phyloP scores from a whole-genome alignment of 768 basidiomycete species.

The Pulveroboletus sp. region DNA sequence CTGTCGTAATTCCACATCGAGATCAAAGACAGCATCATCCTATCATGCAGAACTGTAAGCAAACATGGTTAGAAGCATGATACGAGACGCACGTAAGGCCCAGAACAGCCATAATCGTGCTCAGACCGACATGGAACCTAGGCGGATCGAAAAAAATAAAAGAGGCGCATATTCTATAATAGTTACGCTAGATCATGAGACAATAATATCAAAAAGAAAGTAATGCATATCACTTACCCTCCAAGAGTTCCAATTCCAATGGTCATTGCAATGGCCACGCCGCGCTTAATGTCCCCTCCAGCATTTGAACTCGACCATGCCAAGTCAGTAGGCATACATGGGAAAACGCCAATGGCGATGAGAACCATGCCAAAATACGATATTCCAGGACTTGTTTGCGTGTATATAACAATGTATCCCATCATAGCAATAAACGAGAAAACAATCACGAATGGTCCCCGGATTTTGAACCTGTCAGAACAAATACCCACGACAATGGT shows the following conservation, averaged over 20 bases:
- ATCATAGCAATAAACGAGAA: slow-evolving; percentile 38
- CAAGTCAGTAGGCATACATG: slow-evolving; percentile 41
- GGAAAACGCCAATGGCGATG: slow-evolving; percentile 47
- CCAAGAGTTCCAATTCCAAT: slow-evolving; percentile 55
- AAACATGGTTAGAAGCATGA: slow-evolving; percentile 12
- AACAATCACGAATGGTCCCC: slow-evolving; percentile 49
- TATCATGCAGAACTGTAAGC: slow-evolving; percentile 26
- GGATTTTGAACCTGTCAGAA: slow-evolving; percentile 39
- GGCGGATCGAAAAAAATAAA: slow-evolving; percentile 41
- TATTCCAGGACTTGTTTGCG: slow-evolving; percentile 12
- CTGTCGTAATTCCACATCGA: slow-evolving; percentile 45
- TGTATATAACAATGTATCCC: slow-evolving; percentile 48
- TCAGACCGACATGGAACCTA: slow-evolving; percentile 34
- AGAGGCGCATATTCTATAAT: slow-evolving; percentile 37
- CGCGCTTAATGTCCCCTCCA: slow-evolving; percentile 52
- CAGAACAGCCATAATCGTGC: slow-evolving; percentile 26
- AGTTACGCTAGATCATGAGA: background rate
- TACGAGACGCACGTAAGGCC: slow-evolving; percentile 14
- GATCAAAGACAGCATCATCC: slow-evolving; percentile 36
- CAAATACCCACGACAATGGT: slow-evolving; percentile 37
- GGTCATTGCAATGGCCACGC: slow-evolving; percentile 48
- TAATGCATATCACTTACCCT: slow-evolving; percentile 38
- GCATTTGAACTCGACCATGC: slow-evolving; percentile 55
- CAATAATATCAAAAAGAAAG: no score
- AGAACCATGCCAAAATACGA: slow-evolving; percentile 46